phyloP scores from a whole-genome alignment of 2,329 filamentous ascomycete genomes.

The Colletotrichum siamense region DNA sequence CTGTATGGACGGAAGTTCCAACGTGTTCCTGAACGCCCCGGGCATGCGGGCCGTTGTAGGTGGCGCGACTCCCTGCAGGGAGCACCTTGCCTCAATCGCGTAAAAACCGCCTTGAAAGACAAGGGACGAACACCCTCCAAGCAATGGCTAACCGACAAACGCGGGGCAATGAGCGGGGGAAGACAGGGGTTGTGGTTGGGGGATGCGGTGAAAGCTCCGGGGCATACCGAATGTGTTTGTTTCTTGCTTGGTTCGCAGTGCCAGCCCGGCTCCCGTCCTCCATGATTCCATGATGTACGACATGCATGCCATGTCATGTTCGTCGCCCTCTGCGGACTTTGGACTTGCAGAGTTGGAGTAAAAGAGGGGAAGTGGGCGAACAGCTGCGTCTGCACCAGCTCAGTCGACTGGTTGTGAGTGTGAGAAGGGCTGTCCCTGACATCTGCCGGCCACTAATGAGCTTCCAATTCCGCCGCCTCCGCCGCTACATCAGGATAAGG shows the following conservation, averaged over 20 bases:
- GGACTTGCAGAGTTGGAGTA: not conserved
- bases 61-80: not conserved
- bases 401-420: not conserved
- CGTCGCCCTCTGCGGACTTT: not conserved
- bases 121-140: not conserved
- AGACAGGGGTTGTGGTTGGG: not conserved
- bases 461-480: conserved; percentile 19
- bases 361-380: not conserved
- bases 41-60: not conserved
- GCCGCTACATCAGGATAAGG: not conserved
- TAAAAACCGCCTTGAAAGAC: not conserved
- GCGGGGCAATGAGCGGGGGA: conserved; percentile 6
- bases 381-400: not conserved
- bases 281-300: not conserved
- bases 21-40: not conserved
- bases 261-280: not conserved
- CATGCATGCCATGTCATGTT: not conserved
- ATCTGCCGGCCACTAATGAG: conserved; percentile 10
- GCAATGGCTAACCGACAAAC: not conserved
- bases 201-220: not conserved
- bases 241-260: not conserved
- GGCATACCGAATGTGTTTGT: not conserved
- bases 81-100: not conserved
- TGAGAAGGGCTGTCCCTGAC: not conserved
- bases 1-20: conserved; percentile 3